Conservation (phyloP, 176 grass and related monocot genomes). For the Aegilops speltoides region DNA sequence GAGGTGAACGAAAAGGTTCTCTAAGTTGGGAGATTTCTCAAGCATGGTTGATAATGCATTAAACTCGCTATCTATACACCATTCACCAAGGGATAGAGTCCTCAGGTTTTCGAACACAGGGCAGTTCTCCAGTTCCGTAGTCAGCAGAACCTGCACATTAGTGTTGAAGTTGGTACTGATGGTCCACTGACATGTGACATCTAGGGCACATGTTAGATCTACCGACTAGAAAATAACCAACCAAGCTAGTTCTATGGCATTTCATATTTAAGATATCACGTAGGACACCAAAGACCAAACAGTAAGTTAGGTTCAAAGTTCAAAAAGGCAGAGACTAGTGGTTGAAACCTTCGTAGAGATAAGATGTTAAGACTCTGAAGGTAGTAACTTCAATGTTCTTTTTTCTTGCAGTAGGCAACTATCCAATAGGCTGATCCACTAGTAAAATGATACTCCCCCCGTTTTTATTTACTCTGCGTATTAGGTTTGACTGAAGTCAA, state of each 20-base stretch:
- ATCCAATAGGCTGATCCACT: background rate
- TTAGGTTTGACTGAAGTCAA: too few species aligned
- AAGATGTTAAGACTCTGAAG: background rate
- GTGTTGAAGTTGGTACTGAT: background rate
- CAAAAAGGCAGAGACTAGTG: background rate
- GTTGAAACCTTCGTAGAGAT: background rate
- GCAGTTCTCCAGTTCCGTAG: background rate
- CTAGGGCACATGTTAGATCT: background rate
- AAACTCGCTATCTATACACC: constrained; percentile 20
- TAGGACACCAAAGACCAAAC: background rate
- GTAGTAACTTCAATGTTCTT: background rate
- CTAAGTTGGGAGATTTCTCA: constrained; percentile 24
- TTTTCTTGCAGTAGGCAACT: background rate
- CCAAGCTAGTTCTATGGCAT: background rate
- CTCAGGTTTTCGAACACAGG: constrained; percentile 31
- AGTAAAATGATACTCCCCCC: background rate
- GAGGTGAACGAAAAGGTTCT: constrained; percentile 34
- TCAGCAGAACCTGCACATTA: constrained; percentile 31
- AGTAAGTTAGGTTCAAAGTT: constrained; percentile 10
- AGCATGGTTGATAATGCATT: constrained; percentile 30
- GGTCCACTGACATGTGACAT: background rate
- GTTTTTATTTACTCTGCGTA: too few species aligned
- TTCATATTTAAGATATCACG: background rate
- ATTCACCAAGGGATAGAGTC: constrained; percentile 40
- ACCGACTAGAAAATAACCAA: background rate